Base-by-base conservation (phyloP, 2,329 filamentous ascomycete genomes). In the Diaporthe citri region DNA sequence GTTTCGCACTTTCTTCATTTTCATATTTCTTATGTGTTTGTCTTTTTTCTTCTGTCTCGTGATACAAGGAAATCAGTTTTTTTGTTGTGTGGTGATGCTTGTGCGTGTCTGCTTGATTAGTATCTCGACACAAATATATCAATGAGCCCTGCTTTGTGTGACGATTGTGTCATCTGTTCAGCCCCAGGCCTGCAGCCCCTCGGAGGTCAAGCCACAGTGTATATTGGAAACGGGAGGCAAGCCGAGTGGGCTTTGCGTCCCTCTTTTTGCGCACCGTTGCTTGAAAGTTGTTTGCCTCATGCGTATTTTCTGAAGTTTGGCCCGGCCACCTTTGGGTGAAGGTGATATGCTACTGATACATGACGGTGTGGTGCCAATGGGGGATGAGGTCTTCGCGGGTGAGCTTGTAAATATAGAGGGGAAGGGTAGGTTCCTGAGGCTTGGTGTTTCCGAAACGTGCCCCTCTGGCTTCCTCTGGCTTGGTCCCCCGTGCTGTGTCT, bases 131-230 rank as follows among this genome's bases (percentile, higher is more conserved):
- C 60, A 36, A 51, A 48, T 22, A 64, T 48, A 28, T 43, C 8
- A 28, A n/a, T 43, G 59, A 62, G 41, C 62, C 43, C 31, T 62
- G 59, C 39, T 20, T 6, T 51, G 62, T 66, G 43, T n/a, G 43
- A 66, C 62, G 17, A 1, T 36, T 25, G n/a, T 48, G 41, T 31
- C 41, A 64, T 64, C 41, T 46, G n/a, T 64, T 34, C 60, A n/a
- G 41, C 60, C 41, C 56, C 56, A 34, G 5, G 25, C 41, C 28
- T 15, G 20, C 41, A 31, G 22, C 31, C 13, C 22, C 22, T 8
- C 56, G 43, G 22, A 15, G 34, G 4, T 22, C 46, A 25, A 67
- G 46, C 62, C 62, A 39, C 46, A 15, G 28, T 39, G 3, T 39
- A 39, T 52, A n/a, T 25, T 51, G 9, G 28, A 28, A 36, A 67